Percentiles rank a stretch among this genome's conserved stretches.
phyloP scores from a whole-genome alignment of 2,329 filamentous ascomycete genomes.

The Orbilia oligospora region DNA sequence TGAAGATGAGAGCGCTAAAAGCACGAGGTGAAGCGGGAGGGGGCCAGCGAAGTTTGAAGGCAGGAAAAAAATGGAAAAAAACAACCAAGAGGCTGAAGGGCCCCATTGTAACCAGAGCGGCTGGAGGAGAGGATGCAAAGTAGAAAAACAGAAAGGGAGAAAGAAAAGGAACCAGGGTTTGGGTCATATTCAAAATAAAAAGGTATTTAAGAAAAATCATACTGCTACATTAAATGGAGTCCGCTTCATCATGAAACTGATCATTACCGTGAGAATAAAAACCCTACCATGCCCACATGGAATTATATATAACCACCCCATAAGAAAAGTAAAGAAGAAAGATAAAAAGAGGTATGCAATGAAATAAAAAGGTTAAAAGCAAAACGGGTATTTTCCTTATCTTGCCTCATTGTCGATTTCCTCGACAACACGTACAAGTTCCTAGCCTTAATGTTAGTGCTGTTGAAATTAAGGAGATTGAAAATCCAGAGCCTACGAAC shows the following conservation, averaged over 20 bases:
- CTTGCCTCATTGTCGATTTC: constrained; percentile 62
- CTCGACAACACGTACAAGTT: constrained; percentile 63
- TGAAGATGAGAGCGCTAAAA: constrained; percentile 9
- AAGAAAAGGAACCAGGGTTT: constrained; percentile 13
- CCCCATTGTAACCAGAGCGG: not conserved
- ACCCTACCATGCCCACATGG: constrained; percentile 34
- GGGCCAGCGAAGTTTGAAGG: not conserved
- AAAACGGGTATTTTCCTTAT: constrained; percentile 12
- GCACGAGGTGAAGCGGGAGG: not conserved
- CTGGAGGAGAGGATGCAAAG: not conserved
- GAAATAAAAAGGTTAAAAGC: not conserved
- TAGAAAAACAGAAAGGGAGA: constrained; percentile 2
- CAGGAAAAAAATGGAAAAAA: not conserved
- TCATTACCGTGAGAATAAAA: constrained; percentile 27
- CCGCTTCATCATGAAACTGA: constrained; percentile 35
- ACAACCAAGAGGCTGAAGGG: not conserved
- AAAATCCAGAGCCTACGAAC: constrained; percentile 65
- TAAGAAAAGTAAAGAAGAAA: constrained; percentile 2
- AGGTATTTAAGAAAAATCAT: constrained; percentile 34
- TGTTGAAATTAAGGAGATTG: not conserved
- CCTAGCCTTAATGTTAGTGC: constrained; percentile 50
- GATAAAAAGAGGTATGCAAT: not conserved
- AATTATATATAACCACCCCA: constrained; percentile 21
- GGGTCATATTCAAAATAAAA: constrained; percentile 12
- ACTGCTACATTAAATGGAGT: constrained; percentile 38